Conservation (phyloP, 1,139 yeast genomes). For the Taphrina pruni region DNA sequence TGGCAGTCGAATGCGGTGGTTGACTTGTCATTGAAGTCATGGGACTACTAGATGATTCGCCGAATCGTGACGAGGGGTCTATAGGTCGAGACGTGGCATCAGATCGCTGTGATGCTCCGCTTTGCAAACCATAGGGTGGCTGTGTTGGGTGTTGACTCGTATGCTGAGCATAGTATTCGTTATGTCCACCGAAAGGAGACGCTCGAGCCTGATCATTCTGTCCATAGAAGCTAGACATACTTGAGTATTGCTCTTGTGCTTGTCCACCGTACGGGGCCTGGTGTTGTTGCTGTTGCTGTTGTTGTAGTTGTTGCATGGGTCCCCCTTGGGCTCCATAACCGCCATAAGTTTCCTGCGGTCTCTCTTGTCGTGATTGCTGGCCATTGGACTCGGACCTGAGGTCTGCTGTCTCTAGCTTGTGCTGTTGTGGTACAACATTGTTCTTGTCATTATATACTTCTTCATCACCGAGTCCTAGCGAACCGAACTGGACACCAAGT, state of each 20-base stretch:
- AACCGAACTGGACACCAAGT: conserved; percentile 35
- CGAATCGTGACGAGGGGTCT: conserved; percentile 13
- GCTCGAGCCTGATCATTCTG: conserved; percentile 27
- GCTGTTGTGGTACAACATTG: conserved; percentile 2
- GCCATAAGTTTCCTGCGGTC: conserved; percentile 18
- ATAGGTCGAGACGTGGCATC: conserved; percentile 20
- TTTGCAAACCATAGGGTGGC: conserved; percentile 14
- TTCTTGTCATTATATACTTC: conserved; percentile 22
- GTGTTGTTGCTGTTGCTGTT: conserved; percentile 5
- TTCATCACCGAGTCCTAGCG: conserved; percentile 30
- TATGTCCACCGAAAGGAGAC: conserved; percentile 24
- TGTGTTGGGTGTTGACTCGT: conserved; percentile 10
- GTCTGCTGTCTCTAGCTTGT: not conserved
- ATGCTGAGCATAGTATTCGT: conserved; percentile 31
- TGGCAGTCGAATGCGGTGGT: conserved; percentile 23
- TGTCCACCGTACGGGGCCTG: conserved; percentile 24
- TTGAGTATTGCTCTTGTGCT: conserved; percentile 25
- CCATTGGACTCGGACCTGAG: not conserved
- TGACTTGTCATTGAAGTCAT: conserved; percentile 25
- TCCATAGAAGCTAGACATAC: conserved; percentile 37
- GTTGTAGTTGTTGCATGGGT: conserved; percentile 19
- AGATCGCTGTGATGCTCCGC: conserved; percentile 9
- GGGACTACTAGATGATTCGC: conserved; percentile 19
- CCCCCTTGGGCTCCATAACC: conserved; percentile 1
- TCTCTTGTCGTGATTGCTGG: conserved; percentile 7